Percentiles rank a stretch among this genome's conserved stretches.
Conservation (phyloP, 31 red algal genomes). For the Pterothamnion heteromorphum region DNA sequence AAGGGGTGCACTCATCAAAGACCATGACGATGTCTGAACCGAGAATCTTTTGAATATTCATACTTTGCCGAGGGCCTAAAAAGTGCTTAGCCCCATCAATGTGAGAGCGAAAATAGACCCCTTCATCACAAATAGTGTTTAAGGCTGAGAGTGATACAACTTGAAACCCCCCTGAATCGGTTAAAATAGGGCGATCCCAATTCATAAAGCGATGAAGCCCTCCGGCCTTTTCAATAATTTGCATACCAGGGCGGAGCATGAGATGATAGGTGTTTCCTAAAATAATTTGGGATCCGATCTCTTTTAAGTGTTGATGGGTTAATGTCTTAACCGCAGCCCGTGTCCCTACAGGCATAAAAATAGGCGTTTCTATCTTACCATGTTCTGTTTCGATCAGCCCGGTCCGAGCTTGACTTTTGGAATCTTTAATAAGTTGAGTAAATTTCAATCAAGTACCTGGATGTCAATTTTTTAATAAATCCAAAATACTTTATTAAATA, state of each 20-base stretch:
- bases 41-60: conserved; percentile 77
- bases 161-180: conserved; percentile 98
- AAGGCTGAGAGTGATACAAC: conserved; percentile 85
- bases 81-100: conserved; percentile 66
- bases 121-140: conserved; percentile 65
- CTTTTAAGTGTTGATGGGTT: conserved; percentile 62
- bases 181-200: conserved; percentile 78
- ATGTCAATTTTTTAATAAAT: no score
- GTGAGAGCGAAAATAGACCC: conserved; percentile 81
- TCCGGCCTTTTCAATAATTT: conserved; percentile 76
- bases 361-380: conserved; percentile 88
- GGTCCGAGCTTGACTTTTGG: conserved; percentile 72
- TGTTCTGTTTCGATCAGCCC: conserved; percentile 87
- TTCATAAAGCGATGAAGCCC: conserved; percentile 91
- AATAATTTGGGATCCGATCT: conserved; percentile 60
- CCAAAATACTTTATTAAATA: no score
- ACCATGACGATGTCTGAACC: conserved; percentile 95
- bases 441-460: no score
- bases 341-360: conserved; percentile 94
- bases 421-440: conserved; percentile 74
- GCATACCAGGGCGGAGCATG: conserved; percentile 84
- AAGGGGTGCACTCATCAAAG: conserved; percentile 95
- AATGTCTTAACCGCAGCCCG: conserved; percentile 92
- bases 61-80: conserved; percentile 83
- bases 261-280: conserved; percentile 99